These are phyloP conservation scores for Pueraria montana DNA, from an alignment of 306 rosid species.

Conservation along the genomic window DNA sequence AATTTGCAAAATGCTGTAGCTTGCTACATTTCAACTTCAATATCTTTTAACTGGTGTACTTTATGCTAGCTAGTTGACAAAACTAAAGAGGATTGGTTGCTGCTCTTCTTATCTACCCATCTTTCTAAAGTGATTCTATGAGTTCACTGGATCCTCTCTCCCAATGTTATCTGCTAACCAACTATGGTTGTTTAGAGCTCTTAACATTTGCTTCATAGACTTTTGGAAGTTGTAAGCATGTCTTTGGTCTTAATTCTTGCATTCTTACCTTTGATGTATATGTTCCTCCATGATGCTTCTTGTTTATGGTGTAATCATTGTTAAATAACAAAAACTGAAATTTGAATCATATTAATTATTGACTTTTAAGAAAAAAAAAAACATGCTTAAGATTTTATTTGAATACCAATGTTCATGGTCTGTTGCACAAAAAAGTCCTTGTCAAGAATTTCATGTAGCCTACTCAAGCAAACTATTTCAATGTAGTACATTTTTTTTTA, in stretches of 20 bases:
- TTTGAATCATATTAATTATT: slow-evolving; percentile 29
- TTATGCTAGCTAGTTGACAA: slow-evolving; percentile 6
- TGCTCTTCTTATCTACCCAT: neutral
- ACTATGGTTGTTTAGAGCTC: neutral
- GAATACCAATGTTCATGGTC: slow-evolving; percentile 20
- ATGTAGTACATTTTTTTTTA: neutral
- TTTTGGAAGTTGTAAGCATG: slow-evolving; percentile 22
- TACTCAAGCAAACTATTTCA: slow-evolving; percentile 14
- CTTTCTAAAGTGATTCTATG: slow-evolving; percentile 1
- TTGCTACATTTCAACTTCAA: slow-evolving; percentile 1
- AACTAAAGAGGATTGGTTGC: neutral
- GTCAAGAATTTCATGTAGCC: slow-evolving; percentile 17
- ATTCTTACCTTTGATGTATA: neutral
- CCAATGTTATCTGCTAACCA: neutral
- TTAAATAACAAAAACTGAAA: slow-evolving; percentile 19
- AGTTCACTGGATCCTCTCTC: slow-evolving; percentile 24
- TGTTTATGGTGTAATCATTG: slow-evolving; percentile 17
- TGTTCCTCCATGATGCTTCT: slow-evolving; percentile 35
- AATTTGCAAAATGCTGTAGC: slow-evolving; percentile 19
- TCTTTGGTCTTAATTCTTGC: slow-evolving; percentile 10
- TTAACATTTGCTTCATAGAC: slow-evolving; percentile 15
- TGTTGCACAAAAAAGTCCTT: neutral
- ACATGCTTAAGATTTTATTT: slow-evolving; percentile 23
- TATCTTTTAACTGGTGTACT: slow-evolving; percentile 17
- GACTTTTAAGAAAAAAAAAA: neutral